These are phyloP conservation scores for Ballota nigra DNA, from an alignment of 257 asterid species.

Conservation along the genomic window DNA sequence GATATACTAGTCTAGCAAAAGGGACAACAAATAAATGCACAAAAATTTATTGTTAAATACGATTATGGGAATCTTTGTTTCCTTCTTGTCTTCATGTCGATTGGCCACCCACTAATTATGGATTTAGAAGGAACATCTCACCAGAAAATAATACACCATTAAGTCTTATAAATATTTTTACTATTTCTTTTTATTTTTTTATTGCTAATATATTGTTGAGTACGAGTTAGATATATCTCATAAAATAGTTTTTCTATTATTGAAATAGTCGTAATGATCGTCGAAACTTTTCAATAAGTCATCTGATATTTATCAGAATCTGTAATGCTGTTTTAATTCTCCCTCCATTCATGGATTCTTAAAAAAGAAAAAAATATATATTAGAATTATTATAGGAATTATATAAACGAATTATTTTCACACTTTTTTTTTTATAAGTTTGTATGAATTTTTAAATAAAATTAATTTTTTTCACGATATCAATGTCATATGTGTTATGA, in stretches of 20 bases:
- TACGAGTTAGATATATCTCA: not conserved
- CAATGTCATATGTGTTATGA: too few relatives aligned
- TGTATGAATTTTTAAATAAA: too few relatives aligned
- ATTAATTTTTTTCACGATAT: too few relatives aligned
- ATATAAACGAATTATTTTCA: too few relatives aligned
- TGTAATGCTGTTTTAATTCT: not conserved
- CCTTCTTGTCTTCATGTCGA: slow-evolving; percentile 23
- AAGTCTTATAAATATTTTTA: not conserved
- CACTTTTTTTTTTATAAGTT: too few relatives aligned
- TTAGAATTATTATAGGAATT: too few relatives aligned
- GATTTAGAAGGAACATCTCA: slow-evolving; percentile 23
- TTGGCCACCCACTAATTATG: slow-evolving; percentile 32
- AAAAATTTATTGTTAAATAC: not conserved
- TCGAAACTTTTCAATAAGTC: slow-evolving; percentile 24
- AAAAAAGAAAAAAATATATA: too few relatives aligned
- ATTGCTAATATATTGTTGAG: not conserved
- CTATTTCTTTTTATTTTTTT: not conserved
- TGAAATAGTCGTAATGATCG: slow-evolving; percentile 20
- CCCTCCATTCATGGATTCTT: slow-evolving; percentile 8
- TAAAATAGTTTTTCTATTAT: not conserved
- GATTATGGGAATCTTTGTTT: slow-evolving; percentile 27
- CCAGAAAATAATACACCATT: slow-evolving; percentile 20
- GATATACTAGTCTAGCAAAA: not conserved
- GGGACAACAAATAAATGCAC: slow-evolving; percentile 23
- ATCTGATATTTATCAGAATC: slow-evolving; percentile 4